phyloP scores from a whole-genome alignment of 306 rosid species.

The Ziziphus jujuba region DNA sequence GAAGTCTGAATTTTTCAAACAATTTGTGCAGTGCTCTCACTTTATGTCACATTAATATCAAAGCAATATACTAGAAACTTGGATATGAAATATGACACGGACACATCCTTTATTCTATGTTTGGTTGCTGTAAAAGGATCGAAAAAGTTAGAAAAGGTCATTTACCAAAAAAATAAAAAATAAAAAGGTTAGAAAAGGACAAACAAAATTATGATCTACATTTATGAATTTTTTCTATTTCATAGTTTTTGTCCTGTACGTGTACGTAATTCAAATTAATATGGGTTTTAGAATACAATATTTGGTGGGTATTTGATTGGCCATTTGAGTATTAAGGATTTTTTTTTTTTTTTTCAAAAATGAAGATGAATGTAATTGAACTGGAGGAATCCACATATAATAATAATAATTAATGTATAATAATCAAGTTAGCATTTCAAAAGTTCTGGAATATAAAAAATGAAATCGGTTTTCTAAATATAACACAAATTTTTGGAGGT shows the following conservation, averaged over 20 bases:
- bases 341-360: neutral
- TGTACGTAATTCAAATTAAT: too few relatives aligned
- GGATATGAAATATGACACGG: neutral
- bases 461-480: neutral
- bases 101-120: neutral
- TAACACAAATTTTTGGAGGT: neutral
- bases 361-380: constrained; percentile 2
- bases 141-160: neutral
- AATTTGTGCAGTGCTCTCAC: neutral
- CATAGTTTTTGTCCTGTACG: too few relatives aligned
- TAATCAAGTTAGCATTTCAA: neutral
- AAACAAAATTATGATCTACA: too few relatives aligned
- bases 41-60: constrained; percentile 1
- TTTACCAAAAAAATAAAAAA: too few relatives aligned
- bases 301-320: too few relatives aligned
- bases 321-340: too few relatives aligned
- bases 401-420: too few relatives aligned
- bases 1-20: too few relatives aligned
- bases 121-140: neutral
- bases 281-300: too few relatives aligned
- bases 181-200: neutral
- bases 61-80: neutral
- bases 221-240: too few relatives aligned
- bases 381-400: neutral
- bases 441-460: neutral